phyloP scores from a whole-genome alignment of 257 asterid species.

The Hygrophila difformis region DNA sequence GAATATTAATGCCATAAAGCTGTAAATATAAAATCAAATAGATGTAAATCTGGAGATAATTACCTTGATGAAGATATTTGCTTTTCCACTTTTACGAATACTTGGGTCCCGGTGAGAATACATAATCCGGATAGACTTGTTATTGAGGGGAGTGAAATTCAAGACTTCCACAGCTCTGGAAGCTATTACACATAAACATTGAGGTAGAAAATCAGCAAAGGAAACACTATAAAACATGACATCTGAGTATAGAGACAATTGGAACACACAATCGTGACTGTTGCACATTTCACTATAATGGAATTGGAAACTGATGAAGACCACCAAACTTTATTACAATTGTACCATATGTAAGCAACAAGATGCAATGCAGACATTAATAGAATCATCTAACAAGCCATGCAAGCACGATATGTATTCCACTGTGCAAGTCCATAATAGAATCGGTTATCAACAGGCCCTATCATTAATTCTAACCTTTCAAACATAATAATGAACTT shows the following conservation, averaged over 20 bases:
- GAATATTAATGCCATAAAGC: too few relatives aligned
- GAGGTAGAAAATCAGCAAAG: slow-evolving; percentile 7
- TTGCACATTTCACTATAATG: too few relatives aligned
- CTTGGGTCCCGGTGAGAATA: slow-evolving; percentile 79
- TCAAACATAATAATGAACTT: neutral
- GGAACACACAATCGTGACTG: too few relatives aligned
- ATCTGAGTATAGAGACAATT: neutral
- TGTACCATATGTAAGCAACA: neutral
- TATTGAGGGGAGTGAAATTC: slow-evolving; percentile 67
- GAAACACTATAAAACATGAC: neutral
- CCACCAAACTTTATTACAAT: too few relatives aligned
- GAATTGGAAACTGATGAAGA: too few relatives aligned
- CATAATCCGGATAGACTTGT: slow-evolving; percentile 57
- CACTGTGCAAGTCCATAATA: neutral
- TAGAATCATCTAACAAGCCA: neutral
- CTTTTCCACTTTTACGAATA: slow-evolving; percentile 54
- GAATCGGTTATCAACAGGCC: too few relatives aligned
- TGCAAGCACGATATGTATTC: too few relatives aligned
- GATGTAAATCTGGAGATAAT: neutral
- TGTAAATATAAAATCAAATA: neutral
- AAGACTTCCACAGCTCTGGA: slow-evolving; percentile 61
- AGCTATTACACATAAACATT: slow-evolving; percentile 32
- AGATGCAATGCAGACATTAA: neutral
- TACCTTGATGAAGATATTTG: slow-evolving; percentile 72
- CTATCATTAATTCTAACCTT: neutral